These are phyloP conservation scores for Phytophthora kernoviae DNA, from an alignment of 352 stramenopile species.

Conservation along the genomic window DNA sequence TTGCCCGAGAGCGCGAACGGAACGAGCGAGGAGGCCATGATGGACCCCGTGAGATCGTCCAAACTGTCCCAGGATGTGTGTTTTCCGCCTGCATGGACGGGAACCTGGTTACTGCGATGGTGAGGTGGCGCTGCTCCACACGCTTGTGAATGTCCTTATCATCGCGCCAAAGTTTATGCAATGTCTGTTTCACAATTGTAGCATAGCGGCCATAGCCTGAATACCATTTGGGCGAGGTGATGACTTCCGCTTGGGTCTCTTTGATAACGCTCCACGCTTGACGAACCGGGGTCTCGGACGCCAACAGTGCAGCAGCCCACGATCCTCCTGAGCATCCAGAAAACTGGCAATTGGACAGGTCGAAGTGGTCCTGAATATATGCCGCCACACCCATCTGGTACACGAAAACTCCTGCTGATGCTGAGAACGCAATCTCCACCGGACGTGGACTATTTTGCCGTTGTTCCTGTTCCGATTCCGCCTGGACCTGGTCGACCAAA, in stretches of 20 bases:
- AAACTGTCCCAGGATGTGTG: slow-evolving; percentile 59
- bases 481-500: slow-evolving; percentile 7
- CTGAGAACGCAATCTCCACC: slow-evolving; percentile 72
- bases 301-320: slow-evolving; percentile 42
- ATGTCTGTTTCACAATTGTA: slow-evolving; percentile 52
- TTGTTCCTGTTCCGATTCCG: slow-evolving; percentile 14
- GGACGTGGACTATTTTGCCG: slow-evolving; percentile 8
- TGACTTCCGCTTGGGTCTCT: slow-evolving; percentile 45
- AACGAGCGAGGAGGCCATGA: slow-evolving; percentile 67
- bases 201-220: slow-evolving; percentile 69
- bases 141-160: slow-evolving; percentile 55
- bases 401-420: slow-evolving; percentile 68
- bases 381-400: slow-evolving; percentile 78
- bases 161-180: slow-evolving; percentile 57
- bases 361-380: slow-evolving; percentile 69
- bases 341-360: slow-evolving; percentile 41
- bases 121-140: slow-evolving; percentile 43
- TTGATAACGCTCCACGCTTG: slow-evolving; percentile 60
- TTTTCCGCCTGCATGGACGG: slow-evolving; percentile 58
- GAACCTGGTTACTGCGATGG: slow-evolving; percentile 70
- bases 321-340: slow-evolving; percentile 39
- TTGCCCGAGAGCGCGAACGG: slow-evolving; percentile 69
- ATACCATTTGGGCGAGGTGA: slow-evolving; percentile 61
- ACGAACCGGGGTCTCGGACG: slow-evolving; percentile 53
- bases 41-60: slow-evolving; percentile 70